These are phyloP conservation scores for Wickerhamomyces sp. DNA, from an alignment of 1,139 yeast genomes.

Conservation along the genomic window DNA sequence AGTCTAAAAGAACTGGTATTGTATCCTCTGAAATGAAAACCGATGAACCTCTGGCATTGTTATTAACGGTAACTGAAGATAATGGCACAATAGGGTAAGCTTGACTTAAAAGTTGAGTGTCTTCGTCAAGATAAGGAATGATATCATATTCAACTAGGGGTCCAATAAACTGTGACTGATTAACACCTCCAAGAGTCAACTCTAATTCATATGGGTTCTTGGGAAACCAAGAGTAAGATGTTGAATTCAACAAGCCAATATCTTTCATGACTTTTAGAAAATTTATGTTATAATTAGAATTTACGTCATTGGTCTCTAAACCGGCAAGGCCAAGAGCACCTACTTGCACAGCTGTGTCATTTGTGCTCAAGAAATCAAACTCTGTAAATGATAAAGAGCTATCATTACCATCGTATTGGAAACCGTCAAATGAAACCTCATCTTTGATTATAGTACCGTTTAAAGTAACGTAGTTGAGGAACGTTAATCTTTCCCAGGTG, in stretches of 20 bases:
- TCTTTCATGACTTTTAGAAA: slow-evolving; percentile 36
- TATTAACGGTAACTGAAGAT: slow-evolving; percentile 43
- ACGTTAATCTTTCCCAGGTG: slow-evolving; percentile 5
- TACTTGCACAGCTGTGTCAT: slow-evolving; percentile 37
- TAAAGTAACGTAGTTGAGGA: slow-evolving; percentile 15
- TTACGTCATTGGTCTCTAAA: slow-evolving; percentile 9
- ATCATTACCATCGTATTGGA: slow-evolving; percentile 1
- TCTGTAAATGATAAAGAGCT: slow-evolving; percentile 3
- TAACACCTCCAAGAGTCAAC: slow-evolving; percentile 58
- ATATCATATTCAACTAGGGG: slow-evolving; percentile 44
- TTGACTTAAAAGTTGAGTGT: slow-evolving; percentile 26
- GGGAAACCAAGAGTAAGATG: slow-evolving; percentile 56
- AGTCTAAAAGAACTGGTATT: slow-evolving; percentile 59
- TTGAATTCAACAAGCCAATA: slow-evolving; percentile 35
- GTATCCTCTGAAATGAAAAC: slow-evolving; percentile 32
- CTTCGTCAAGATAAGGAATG: slow-evolving; percentile 38
- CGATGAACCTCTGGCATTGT: slow-evolving; percentile 36
- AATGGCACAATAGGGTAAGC: slow-evolving; percentile 55
- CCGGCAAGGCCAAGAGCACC: slow-evolving; percentile 63
- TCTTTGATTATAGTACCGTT: slow-evolving; percentile 18
- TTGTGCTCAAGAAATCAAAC: slow-evolving; percentile 31
- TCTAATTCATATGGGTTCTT: slow-evolving; percentile 32
- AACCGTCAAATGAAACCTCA: slow-evolving; percentile 1
- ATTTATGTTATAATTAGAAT: slow-evolving; percentile 12
- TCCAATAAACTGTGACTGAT: slow-evolving; percentile 41